Base-by-base conservation (phyloP, 306 rosid species). In the Hippophae tibetana region DNA sequence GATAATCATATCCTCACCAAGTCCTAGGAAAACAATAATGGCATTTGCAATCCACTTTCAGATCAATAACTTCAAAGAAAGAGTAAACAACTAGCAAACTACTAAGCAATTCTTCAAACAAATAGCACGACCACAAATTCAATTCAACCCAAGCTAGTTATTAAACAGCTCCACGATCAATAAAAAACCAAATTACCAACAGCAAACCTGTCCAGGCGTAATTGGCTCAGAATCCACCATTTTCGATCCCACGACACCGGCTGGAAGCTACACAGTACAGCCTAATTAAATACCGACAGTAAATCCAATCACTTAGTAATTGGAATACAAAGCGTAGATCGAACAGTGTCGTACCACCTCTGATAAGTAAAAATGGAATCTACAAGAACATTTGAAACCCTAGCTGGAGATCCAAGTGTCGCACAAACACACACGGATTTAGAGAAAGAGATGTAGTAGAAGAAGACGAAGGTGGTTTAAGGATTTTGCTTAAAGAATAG, bases 131-230 rank as follows among this genome's bases (percentile, higher is more conserved):
- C 7, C 3, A 59, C 56, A 58, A 5, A 41, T 57, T 25, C 43
- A 43, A 57, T 40, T 44, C 68, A 50, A 43, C 54, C 64, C 23
- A 47, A 46, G 31, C 42, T 5, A 51, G 51, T 5, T 7, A 18
- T 14, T 9, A 18, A 13, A 10, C 11, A 44, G 3, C 25, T 5
- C 53, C 11, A 13, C 25, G 7, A 1, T 14, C n/a, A 43, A 43
- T 23, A 59, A 9, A 41, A 14, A 59, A 61, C 2, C 47, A 55
- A 63, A 69, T 57, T 12, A 56, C 55, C 43, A 44, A 61, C 43
- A 9, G 12, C 66, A 66, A 27, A 87, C 95, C 95, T 82, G 95
- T 45, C 95, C 95, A 61, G 95, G 78, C 72, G 89, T 82, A 66
- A 87, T 58, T 49, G 87, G 82, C 56, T 72, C 84, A 43, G 85